Conservation (phyloP, 768 basidiomycete species). For the Suillus sp. region DNA sequence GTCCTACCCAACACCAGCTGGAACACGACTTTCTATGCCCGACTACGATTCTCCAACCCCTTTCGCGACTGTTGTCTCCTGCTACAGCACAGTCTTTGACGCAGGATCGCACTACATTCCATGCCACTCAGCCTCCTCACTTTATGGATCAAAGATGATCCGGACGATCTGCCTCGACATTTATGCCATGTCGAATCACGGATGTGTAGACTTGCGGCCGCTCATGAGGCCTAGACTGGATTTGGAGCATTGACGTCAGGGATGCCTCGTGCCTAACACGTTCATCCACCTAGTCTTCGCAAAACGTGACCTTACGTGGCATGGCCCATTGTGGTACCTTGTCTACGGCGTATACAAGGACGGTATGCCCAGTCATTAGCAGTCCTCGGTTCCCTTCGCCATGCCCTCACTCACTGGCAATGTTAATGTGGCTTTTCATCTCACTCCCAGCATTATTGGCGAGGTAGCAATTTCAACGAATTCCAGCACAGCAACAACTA, state of each 20-base stretch:
- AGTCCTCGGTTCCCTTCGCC: neutral
- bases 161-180: no score
- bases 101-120: no score
- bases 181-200: no score
- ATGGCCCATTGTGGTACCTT: neutral
- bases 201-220: no score
- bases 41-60: no score
- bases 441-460: neutral
- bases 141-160: no score
- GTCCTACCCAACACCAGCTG: no score
- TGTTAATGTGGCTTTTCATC: neutral
- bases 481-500: neutral
- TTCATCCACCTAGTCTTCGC: neutral
- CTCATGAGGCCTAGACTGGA: neutral
- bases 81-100: no score
- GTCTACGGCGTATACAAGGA: neutral
- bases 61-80: no score
- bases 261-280: slow-evolving; percentile 3
- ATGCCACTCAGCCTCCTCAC: no score
- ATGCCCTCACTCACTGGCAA: slow-evolving; percentile 1
- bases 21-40: no score
- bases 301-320: neutral
- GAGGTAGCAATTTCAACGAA: neutral
- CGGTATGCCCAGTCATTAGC: neutral
- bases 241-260: neutral